These are phyloP conservation scores for Lichtheimia hyalospora DNA, from an alignment of 371 early-diverging fungal species.

Conservation along the genomic window DNA sequence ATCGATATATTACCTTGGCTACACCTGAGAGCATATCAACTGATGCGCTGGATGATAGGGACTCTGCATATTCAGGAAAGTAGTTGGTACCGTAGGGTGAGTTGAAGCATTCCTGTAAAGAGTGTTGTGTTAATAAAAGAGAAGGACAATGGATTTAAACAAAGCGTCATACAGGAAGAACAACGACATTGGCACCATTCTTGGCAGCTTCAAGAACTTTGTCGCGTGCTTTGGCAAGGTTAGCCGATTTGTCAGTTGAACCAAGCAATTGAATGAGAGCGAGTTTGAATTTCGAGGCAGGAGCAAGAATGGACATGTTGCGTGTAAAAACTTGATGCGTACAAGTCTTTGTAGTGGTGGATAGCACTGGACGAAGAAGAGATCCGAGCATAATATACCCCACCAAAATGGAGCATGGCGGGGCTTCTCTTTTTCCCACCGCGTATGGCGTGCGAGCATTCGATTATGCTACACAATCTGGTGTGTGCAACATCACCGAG, in stretches of 20 bases:
- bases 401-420: too few species aligned
- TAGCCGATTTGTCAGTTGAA: conserved; percentile 74
- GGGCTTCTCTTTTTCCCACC: too few species aligned
- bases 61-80: conserved; percentile 82
- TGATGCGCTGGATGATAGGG: conserved; percentile 59
- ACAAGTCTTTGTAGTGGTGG: too few species aligned
- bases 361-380: too few species aligned
- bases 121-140: not conserved
- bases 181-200: conserved; percentile 83
- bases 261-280: conserved; percentile 78
- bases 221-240: conserved; percentile 74
- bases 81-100: conserved; percentile 90
- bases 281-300: conserved; percentile 58
- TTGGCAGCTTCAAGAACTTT: conserved; percentile 83
- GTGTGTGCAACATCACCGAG: too few species aligned
- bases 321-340: too few species aligned
- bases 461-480: too few species aligned
- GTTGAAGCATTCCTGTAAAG: conserved; percentile 90
- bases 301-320: conserved; percentile 13
- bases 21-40: conserved; percentile 70
- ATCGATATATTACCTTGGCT: conserved; percentile 60
- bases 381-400: too few species aligned
- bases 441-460: too few species aligned
- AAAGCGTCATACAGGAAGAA: conserved; percentile 71
- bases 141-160: not conserved